Evolutionary conservation across 257 asterid species (phyloP), one percentile per base, ranked within the genome.

Genomic region (Solanum infundibuliforme): DNA sequence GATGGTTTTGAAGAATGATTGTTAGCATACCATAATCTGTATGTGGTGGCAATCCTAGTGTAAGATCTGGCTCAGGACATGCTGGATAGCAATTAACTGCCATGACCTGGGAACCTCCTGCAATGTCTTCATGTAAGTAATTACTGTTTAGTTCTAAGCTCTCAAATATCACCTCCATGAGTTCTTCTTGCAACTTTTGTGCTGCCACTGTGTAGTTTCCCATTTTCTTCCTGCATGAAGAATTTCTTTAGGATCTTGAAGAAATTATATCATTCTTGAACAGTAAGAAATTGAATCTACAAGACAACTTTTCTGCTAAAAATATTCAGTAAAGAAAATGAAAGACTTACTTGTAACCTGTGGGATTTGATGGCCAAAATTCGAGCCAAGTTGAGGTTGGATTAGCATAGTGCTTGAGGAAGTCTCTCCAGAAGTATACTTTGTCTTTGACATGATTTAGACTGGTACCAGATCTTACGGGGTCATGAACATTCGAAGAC

Each of bases 381-480:
- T 93, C 83, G 27, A 93, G 90, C 95, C 95, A 94, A 69, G 91
- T 90, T 74, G 95, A 89, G 89, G 93, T 71, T 87, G 95, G 95
- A 87, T 94, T 86, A 32, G 92, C 88, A 36, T 94, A 94, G 87
- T 89, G 97, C 84, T 94, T 94, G 93, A 94, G 88, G 88, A 93
- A 94, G 91, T 94, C 97, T 79, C 95, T 93, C 97, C 97, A 94
- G 25, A 86, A 94, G 65, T 86, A 84, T 41, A 92, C 89, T 87
- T 89, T 93, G 83, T 94, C 97, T 16, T 88, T 89, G 88, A 68
- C 74, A 12, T 91, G 92, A 85, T 94, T 94, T 65, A 94, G 87
- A 88, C 97, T 93, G 83, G 95, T 94, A 66, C 93, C 97, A 34
- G 91, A 94, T 83, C 97, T 88, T 87, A 94, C 94, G 55, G 97